Percentiles rank a stretch among this genome's conserved stretches.
These are phyloP conservation scores for Termitomyces sp. DNA, from an alignment of 1,284 basidiomycete species.

Conservation along the genomic window DNA sequence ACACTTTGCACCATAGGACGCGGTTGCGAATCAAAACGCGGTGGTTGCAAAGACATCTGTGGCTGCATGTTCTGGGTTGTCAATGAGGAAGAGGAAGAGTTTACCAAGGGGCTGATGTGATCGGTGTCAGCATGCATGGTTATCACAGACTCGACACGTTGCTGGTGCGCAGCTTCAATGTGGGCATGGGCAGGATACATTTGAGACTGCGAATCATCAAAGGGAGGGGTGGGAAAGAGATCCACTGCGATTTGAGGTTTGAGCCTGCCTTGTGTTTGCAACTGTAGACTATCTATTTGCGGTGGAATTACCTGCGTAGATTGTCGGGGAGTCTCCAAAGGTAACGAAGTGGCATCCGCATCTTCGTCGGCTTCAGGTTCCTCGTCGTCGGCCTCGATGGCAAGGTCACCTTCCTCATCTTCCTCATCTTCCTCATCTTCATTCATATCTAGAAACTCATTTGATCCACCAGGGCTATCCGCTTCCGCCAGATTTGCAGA, in stretches of 20 bases:
- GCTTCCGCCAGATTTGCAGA: conserved; percentile 3
- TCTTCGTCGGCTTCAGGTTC: conserved; percentile 16
- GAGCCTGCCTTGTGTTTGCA: conserved; percentile 14
- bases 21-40: conserved; percentile 18
- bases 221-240: conserved; percentile 39
- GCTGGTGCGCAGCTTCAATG: conserved; percentile 20
- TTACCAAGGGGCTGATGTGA: conserved; percentile 15
- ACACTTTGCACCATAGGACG: conserved; percentile 17
- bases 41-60: conserved; percentile 19
- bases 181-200: background rate
- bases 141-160: conserved; percentile 10
- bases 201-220: conserved; percentile 23
- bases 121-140: conserved; percentile 15
- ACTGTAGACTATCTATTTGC: conserved; percentile 7
- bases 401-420: conserved; percentile 36
- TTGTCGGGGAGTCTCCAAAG: conserved; percentile 14
- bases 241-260: conserved; percentile 33
- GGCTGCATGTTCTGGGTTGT: conserved; percentile 20
- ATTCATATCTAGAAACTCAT: conserved; percentile 61
- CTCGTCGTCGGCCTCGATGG: conserved; percentile 24
- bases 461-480: conserved; percentile 24
- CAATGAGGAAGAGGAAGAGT: conserved; percentile 19
- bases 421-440: conserved; percentile 43
- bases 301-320: conserved; percentile 16
- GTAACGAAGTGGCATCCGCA: conserved; percentile 7